Base-by-base conservation (phyloP, 2,329 filamentous ascomycete genomes). In the Juglanconis juglandina region DNA sequence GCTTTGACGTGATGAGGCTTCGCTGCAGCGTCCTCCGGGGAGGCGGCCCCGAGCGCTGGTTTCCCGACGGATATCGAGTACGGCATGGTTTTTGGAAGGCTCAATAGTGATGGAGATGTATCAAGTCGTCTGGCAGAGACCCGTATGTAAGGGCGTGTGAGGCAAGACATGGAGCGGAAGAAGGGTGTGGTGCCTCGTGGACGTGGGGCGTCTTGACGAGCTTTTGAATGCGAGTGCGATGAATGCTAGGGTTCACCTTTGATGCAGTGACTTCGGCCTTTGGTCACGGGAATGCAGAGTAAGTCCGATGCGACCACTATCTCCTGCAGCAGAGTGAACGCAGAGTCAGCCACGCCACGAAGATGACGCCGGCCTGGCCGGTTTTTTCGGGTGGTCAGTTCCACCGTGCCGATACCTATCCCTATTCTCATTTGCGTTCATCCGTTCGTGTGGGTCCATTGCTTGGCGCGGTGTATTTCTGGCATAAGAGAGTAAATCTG, bases 1-100 rank as follows among this genome's bases (percentile, higher is more conserved):
- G 72, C 67, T 60, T 77, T 71, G 53, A 82, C 68, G 62, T 85
- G 80, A 64, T 85, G 81, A 24, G 79, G 72, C 58, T 79, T 78
- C 30, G 71, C 66, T n/a, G 70, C 66, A 34, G 78, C 79, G 35
- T 79, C 76, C 2, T 78, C 73, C 7, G 79, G 76, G 33, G 74
- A 68, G 48, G 71, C 66, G 35, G n/a, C 5, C 41, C 69, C 67
- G 30, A 73, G 67, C 4, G 71, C 65, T 17, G 75, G 70, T 62
- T 73, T 75, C 41, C 70, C 67, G 57, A 78, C 74, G 52, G 65
- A 59, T 11, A 72, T 71, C 5, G 69, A 66, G 65, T 56, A 61
- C 13, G 62, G 5, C 55, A 62, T 62, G 24, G 32, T 49, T 44
- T 14, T 51, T 34, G 44, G 51, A 39, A 39, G 32, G 8, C 37